These are phyloP conservation scores for Xerocomellus chrysenteron DNA, from an alignment of 768 basidiomycete genomes.

Conservation along the genomic window DNA sequence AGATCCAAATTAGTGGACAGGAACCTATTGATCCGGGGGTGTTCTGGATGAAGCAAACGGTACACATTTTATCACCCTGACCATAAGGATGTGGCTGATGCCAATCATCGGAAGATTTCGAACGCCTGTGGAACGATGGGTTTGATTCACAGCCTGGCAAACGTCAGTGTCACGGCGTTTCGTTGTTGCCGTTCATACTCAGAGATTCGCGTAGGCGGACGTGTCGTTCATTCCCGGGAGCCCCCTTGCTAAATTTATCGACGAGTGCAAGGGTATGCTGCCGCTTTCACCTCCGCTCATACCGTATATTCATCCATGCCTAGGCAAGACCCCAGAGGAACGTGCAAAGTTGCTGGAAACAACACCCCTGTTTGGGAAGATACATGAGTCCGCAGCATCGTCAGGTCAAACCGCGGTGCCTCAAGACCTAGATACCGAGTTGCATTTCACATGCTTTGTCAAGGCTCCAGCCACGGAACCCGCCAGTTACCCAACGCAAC, in stretches of 20 bases:
- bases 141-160: slow-evolving; percentile 77
- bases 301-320: neutral
- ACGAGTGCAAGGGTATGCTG: slow-evolving; percentile 53
- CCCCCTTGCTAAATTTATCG: slow-evolving; percentile 65
- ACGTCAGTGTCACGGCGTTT: slow-evolving; percentile 47
- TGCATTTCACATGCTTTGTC: slow-evolving; percentile 90
- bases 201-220: slow-evolving; percentile 43
- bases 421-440: slow-evolving; percentile 61
- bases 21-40: slow-evolving; percentile 59
- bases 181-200: slow-evolving; percentile 2
- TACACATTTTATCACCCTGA: slow-evolving; percentile 30
- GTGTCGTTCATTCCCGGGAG: slow-evolving; percentile 56
- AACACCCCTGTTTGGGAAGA: slow-evolving; percentile 71
- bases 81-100: neutral
- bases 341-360: slow-evolving; percentile 74
- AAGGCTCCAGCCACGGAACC: slow-evolving; percentile 50
- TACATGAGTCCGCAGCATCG: slow-evolving; percentile 70
- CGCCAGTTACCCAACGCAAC: slow-evolving; percentile 20
- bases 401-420: slow-evolving; percentile 71
- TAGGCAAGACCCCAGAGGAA: slow-evolving; percentile 69
- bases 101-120: slow-evolving; percentile 48
- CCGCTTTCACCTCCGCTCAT: neutral
- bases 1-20: slow-evolving; percentile 46
- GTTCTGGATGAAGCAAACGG: slow-evolving; percentile 91
- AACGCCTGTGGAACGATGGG: slow-evolving; percentile 92